Conservation (phyloP, 2,329 filamentous ascomycete genomes). For the Pseudogymnoascus sp. region DNA sequence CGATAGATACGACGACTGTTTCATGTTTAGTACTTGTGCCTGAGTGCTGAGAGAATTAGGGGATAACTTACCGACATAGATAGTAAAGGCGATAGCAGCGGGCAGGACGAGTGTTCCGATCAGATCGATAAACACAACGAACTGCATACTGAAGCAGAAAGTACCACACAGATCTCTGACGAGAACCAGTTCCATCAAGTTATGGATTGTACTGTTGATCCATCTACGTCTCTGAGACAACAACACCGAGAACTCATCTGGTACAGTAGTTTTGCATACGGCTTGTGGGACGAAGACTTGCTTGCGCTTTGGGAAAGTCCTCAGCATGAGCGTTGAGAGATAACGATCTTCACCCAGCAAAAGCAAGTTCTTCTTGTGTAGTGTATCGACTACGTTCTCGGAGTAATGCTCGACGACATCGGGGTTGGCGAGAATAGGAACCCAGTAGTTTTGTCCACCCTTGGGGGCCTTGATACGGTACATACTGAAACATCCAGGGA, state of each 20-base stretch:
- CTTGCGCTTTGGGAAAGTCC: constrained; percentile 97
- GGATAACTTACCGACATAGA: constrained; percentile 74
- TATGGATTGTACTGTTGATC: constrained; percentile 99
- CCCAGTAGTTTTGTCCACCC: constrained; percentile 98
- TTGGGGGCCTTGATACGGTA: constrained; percentile 99
- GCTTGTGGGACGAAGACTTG: constrained; percentile 98
- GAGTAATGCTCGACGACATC: constrained; percentile 99
- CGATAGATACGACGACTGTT: constrained; percentile 76
- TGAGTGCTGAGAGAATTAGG: background rate
- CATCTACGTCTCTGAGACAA: constrained; percentile 91
- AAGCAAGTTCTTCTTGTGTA: constrained; percentile 95
- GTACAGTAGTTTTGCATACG: constrained; percentile 96
- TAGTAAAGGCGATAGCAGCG: constrained; percentile 91
- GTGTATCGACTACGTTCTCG: constrained; percentile 94
- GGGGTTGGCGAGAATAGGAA: constrained; percentile 94
- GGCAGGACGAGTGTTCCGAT: constrained; percentile 90
- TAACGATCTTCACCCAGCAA: constrained; percentile 91
- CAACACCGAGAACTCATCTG: constrained; percentile 83
- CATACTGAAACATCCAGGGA: constrained; percentile 99
- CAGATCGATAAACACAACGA: constrained; percentile 91
- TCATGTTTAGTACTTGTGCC: constrained; percentile 16
- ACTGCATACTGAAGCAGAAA: constrained; percentile 99
- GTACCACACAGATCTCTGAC: constrained; percentile 95
- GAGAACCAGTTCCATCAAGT: constrained; percentile 92
- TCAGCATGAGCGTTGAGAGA: constrained; percentile 92